These are phyloP conservation scores for Xylaria scruposa DNA, from an alignment of 495 filamentous ascomycete species.

Conservation along the genomic window DNA sequence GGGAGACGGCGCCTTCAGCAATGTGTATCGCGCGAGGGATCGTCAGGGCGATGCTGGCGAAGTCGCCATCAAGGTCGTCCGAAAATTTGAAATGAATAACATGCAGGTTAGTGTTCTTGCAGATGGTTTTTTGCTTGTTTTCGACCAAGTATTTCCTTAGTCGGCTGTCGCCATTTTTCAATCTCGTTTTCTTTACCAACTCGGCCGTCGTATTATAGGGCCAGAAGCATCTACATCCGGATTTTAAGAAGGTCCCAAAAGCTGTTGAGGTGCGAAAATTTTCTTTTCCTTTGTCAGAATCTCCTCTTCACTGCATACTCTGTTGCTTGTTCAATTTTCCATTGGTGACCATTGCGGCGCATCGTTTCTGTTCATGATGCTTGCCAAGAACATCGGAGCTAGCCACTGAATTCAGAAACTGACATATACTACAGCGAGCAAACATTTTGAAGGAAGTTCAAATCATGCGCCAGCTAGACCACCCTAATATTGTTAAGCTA, in stretches of 20 bases:
- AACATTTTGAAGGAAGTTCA: constrained; percentile 99
- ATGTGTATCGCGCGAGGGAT: constrained; percentile 91
- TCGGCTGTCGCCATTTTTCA: constrained; percentile 16
- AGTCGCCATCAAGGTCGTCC: constrained; percentile 97
- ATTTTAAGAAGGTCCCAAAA: constrained; percentile 92
- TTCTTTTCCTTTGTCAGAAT: constrained; percentile 46
- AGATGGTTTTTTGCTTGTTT: constrained; percentile 30
- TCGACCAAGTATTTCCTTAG: constrained; percentile 36
- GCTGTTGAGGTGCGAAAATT: constrained; percentile 91
- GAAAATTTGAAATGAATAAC: constrained; percentile 98
- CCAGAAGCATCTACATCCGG: constrained; percentile 87
- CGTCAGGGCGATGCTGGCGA: constrained; percentile 70
- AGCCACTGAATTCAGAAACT: constrained; percentile 10
- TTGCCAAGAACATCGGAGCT: not conserved
- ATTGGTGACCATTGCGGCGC: constrained; percentile 29
- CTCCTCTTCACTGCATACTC: constrained; percentile 25
- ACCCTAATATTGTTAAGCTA: constrained; percentile 92
- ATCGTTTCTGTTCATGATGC: constrained; percentile 17
- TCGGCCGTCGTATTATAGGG: constrained; percentile 63
- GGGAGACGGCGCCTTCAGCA: constrained; percentile 99
- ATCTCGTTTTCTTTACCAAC: constrained; percentile 48
- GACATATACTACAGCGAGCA: constrained; percentile 68
- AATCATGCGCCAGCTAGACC: constrained; percentile 96
- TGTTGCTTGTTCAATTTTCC: constrained; percentile 28
- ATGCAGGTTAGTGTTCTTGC: constrained; percentile 79